Evolutionary conservation across 352 stramenopile genomes (phyloP), one percentile per base, ranked within the genome.

Genomic region (Pythium inflatum): DNA sequence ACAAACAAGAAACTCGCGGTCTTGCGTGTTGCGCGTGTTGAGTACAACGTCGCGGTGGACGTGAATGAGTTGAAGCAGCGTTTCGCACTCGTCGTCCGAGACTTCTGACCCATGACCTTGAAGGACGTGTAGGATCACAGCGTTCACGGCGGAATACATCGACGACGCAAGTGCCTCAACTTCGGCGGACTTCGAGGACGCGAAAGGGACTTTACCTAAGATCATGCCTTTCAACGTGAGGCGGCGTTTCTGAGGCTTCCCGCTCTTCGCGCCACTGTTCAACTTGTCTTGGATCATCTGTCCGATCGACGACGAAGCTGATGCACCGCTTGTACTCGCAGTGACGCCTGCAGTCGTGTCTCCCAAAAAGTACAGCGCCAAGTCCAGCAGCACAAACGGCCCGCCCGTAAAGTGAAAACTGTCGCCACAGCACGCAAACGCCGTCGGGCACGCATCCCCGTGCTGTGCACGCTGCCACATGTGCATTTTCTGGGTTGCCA

Each of bases 391-490:
- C 1, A 70, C 64, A 49, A 77, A 79, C 7, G 84, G 83, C 0
- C 85, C 85, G 28, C 73, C 79, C 18, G 73, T 57, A 40, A 92
- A 92, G 61, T 89, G 83, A 18, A 83, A 73, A 62, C 53, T 73
- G 20, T 78, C 76, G 20, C 68, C 68, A 51, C 81, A 90, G 28
- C 82, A 91, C 36, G 59, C 68, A 66, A 90, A 83, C 2, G 66
- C 56, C 18, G 55, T 24, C 16, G 84, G 82, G 38, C 84, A 92
- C 7, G 74, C 78, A 40, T 91, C 82, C 3, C 85, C 82, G 30
- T 91, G 79, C 56, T 93, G 85, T 12, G 85, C 71, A 27, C 78
- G 75, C 51, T 93, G 85, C 85, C 83, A 93, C 33, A 75, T 76
- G 25, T 89, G 81, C 80, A 91, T 91, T 43, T 85, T 89, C 33